A percentile compares a stretch with the other conserved stretches of the same genome.
Conservation (phyloP, 352 stramenopile genomes). For the Phytophthora fragariae region DNA sequence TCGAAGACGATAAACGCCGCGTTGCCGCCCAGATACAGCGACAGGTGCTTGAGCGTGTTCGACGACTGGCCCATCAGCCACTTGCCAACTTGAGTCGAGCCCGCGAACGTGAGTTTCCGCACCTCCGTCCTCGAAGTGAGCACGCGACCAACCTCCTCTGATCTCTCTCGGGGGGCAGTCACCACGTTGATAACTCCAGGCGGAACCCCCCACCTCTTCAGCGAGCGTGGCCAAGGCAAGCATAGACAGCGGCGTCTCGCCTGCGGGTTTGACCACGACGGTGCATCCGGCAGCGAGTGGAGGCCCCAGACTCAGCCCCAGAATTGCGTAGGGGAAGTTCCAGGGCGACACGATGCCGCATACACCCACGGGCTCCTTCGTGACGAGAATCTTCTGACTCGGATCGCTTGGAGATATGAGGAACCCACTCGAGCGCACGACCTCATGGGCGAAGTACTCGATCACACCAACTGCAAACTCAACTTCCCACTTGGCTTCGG, state of each 20-base stretch:
- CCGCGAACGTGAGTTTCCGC: conserved; percentile 90
- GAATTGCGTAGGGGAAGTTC: conserved; percentile 99
- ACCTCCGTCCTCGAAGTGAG: conserved; percentile 74
- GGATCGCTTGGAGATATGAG: conserved; percentile 65
- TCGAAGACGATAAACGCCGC: conserved; percentile 92
- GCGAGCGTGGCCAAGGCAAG: conserved; percentile 92
- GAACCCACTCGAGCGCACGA: conserved; percentile 83
- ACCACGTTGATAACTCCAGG: conserved; percentile 90
- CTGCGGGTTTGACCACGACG: conserved; percentile 96
- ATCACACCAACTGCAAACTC: conserved; percentile 94
- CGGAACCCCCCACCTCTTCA: conserved; percentile 80
- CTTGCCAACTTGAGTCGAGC: conserved; percentile 81
- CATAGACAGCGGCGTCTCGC: conserved; percentile 95
- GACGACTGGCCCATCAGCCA: conserved; percentile 77
- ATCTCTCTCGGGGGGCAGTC: conserved; percentile 56
- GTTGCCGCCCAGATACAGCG: conserved; percentile 90
- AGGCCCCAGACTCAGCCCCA: conserved; percentile 95
- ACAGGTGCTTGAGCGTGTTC: conserved; percentile 73
- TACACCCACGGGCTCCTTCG: conserved; percentile 94
- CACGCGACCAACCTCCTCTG: conserved; percentile 73
- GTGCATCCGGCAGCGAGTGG: conserved; percentile 94
- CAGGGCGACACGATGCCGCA: conserved; percentile 95
- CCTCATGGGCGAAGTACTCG: conserved; percentile 96
- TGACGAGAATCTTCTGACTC: conserved; percentile 69
- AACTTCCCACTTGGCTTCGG: conserved; percentile 94